Conservation (phyloP, 176 grass and related monocot genomes). For the Panicum miliaceum region DNA sequence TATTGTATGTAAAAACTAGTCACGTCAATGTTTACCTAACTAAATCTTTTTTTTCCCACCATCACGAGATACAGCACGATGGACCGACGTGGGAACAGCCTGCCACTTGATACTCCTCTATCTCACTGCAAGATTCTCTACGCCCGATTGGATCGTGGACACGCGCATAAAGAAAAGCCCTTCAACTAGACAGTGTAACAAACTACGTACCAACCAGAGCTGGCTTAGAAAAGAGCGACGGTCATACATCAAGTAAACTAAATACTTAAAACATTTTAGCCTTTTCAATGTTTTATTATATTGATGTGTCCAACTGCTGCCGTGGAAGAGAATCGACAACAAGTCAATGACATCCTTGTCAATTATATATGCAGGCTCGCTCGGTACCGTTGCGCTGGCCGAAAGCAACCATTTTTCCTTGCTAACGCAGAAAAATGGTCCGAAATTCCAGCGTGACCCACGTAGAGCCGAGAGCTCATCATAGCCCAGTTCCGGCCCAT, state of each 20-base stretch:
- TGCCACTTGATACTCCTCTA: background rate
- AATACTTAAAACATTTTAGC: background rate
- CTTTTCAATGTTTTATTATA: background rate
- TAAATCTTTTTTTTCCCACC: background rate
- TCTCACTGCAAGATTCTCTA: constrained; percentile 20
- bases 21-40: constrained; percentile 27
- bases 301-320: constrained; percentile 1
- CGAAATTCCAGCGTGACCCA: too few relatives aligned
- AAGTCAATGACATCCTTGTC: constrained; percentile 33
- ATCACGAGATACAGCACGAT: background rate
- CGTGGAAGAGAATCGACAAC: constrained; percentile 10
- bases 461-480: too few relatives aligned
- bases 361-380: constrained; percentile 9
- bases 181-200: constrained; percentile 15
- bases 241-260: background rate
- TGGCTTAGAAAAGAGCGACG: background rate
- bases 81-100: background rate
- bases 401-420: background rate
- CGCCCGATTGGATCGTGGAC: background rate
- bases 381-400: background rate
- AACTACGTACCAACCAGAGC: constrained; percentile 11
- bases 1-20: background rate
- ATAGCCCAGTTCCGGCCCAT: too few relatives aligned
- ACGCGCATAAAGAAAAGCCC: background rate
- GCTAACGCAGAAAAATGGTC: background rate